These are phyloP conservation scores for Grigorovia transvaalensis DNA, from an alignment of 805 yeast species.

Conservation along the genomic window DNA sequence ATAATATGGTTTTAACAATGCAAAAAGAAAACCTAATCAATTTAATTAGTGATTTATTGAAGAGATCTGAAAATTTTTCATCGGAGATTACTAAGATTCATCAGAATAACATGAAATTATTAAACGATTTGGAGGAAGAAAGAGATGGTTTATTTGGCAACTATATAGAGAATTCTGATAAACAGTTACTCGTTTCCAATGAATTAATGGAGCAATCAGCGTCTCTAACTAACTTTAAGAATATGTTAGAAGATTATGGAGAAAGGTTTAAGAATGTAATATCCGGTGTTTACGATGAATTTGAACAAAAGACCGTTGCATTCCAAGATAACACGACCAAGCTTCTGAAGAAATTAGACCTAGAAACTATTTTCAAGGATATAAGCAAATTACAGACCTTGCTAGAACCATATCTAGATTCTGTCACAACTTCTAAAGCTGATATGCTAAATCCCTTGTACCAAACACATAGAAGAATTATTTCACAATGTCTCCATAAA, in stretches of 20 bases:
- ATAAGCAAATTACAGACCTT: neutral
- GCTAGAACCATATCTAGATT: neutral
- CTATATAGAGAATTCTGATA: slow-evolving; percentile 10
- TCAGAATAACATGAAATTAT: slow-evolving; percentile 7
- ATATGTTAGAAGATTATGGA: slow-evolving; percentile 1
- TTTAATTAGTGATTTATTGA: slow-evolving; percentile 13
- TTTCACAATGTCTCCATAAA: slow-evolving; percentile 1
- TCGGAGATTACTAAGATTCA: slow-evolving; percentile 11
- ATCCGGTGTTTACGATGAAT: slow-evolving; percentile 16
- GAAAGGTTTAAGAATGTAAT: slow-evolving; percentile 4
- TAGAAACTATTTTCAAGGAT: neutral
- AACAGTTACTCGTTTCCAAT: slow-evolving; percentile 9
- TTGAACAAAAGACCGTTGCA: slow-evolving; percentile 13
- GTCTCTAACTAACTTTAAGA: neutral
- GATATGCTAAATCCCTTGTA: slow-evolving; percentile 1
- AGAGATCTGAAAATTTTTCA: slow-evolving; percentile 9
- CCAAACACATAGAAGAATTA: neutral
- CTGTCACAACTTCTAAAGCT: neutral
- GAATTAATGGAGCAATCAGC: slow-evolving; percentile 12
- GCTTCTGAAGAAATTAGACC: neutral
- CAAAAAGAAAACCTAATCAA: slow-evolving; percentile 7
- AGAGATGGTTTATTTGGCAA: slow-evolving; percentile 9
- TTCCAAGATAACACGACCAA: slow-evolving; percentile 7
- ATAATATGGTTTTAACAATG: slow-evolving; percentile 3
- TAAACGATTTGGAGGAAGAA: slow-evolving; percentile 8